These are phyloP conservation scores for Stipa capillata DNA, from an alignment of 176 grass and related monocot genomes.

Conservation along the genomic window DNA sequence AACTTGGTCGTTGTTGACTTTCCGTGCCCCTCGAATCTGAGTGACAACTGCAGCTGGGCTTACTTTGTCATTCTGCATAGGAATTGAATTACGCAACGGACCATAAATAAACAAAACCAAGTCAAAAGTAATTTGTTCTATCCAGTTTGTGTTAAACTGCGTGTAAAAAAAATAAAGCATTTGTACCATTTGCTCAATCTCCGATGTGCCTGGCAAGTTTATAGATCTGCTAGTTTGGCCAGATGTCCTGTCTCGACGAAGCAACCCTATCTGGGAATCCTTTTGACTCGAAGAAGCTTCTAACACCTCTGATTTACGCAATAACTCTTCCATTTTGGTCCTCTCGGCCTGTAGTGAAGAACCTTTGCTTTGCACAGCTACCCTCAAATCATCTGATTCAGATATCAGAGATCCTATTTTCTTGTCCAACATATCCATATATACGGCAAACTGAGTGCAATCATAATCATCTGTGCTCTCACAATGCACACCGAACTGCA, in stretches of 20 bases:
- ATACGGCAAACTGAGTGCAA: slow-evolving; percentile 39
- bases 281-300: slow-evolving; percentile 65
- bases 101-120: slow-evolving; percentile 7
- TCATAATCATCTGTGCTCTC: slow-evolving; percentile 42
- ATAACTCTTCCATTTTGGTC: slow-evolving; percentile 64
- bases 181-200: slow-evolving; percentile 84
- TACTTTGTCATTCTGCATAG: slow-evolving; percentile 63
- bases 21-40: slow-evolving; percentile 64
- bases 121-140: not conserved
- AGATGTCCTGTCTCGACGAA: slow-evolving; percentile 38
- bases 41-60: slow-evolving; percentile 51
- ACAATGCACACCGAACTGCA: slow-evolving; percentile 48
- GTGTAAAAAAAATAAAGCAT: slow-evolving; percentile 4
- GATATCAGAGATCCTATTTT: slow-evolving; percentile 57
- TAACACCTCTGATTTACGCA: slow-evolving; percentile 61
- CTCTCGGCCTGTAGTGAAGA: slow-evolving; percentile 68
- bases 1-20: slow-evolving; percentile 81
- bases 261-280: slow-evolving; percentile 50
- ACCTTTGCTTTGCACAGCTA: slow-evolving; percentile 66
- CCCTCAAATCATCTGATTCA: slow-evolving; percentile 65
- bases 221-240: slow-evolving; percentile 45
- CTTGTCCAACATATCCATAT: slow-evolving; percentile 65
- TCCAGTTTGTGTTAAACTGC: not conserved
- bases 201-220: slow-evolving; percentile 52
- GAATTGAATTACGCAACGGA: slow-evolving; percentile 3